Evolutionary conservation across 257 asterid genomes (phyloP).

Genomic region (Phtheirospermum japonicum): DNA sequence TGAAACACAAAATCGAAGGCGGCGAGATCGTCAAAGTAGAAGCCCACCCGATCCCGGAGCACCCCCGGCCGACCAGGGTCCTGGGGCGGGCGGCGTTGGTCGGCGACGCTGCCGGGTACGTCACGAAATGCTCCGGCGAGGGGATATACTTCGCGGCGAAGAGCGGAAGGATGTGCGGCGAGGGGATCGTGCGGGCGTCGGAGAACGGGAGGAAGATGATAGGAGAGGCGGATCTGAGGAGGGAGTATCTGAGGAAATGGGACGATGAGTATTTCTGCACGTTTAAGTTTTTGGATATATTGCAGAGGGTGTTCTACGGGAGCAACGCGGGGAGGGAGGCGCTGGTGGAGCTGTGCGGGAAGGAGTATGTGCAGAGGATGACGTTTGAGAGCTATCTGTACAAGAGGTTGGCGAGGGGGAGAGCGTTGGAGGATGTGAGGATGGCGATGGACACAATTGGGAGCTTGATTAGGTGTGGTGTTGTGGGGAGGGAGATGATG

Average conservation of each 20-base stretch:
- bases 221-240: slow-evolving; percentile 56
- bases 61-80: slow-evolving; percentile 65
- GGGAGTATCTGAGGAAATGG: slow-evolving; percentile 78
- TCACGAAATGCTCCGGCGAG: slow-evolving; percentile 83
- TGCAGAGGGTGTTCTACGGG: slow-evolving; percentile 72
- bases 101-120: slow-evolving; percentile 84
- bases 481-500: slow-evolving; percentile 48
- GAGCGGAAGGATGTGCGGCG: slow-evolving; percentile 83
- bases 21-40: slow-evolving; percentile 62
- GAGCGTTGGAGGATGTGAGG: slow-evolving; percentile 51
- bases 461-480: slow-evolving; percentile 60
- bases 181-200: slow-evolving; percentile 64
- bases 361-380: slow-evolving; percentile 78
- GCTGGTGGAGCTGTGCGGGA: slow-evolving; percentile 81
- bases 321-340: slow-evolving; percentile 81
- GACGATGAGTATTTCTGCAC: slow-evolving; percentile 65
- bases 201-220: slow-evolving; percentile 61
- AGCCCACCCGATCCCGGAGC: slow-evolving; percentile 90
- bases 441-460: slow-evolving; percentile 59
- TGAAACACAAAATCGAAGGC: slow-evolving; percentile 42
- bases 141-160: slow-evolving; percentile 82
- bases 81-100: slow-evolving; percentile 70
- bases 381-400: slow-evolving; percentile 83
- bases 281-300: slow-evolving; percentile 57
- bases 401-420: slow-evolving; percentile 63